phyloP scores from a whole-genome alignment of 129 eudicot genomes.

The Scalesia atractyloides region DNA sequence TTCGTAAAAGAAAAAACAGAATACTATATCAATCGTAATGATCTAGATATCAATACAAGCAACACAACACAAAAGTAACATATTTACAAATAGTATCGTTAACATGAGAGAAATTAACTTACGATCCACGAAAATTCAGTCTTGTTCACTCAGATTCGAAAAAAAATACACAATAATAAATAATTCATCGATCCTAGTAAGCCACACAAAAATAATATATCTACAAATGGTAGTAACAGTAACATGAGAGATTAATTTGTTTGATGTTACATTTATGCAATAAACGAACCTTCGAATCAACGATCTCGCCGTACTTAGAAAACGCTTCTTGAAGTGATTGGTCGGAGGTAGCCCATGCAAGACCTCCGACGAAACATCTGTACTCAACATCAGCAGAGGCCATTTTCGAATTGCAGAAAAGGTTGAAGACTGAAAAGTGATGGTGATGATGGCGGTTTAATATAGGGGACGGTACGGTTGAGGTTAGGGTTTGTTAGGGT shows the following conservation, averaged over 20 bases:
- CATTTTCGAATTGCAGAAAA: conserved; percentile 30
- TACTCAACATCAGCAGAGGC: conserved; percentile 77
- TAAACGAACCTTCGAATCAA: conserved; percentile 92
- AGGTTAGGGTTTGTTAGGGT: conserved; percentile 34
- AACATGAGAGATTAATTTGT: conserved; percentile 39
- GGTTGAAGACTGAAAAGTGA: background rate
- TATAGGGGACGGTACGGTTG: conserved; percentile 32
- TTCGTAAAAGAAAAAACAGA: no score
- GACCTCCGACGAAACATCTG: conserved; percentile 92
- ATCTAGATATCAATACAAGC: no score
- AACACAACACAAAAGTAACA: no score
- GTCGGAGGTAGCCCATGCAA: conserved; percentile 94
- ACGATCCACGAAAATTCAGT: no score
- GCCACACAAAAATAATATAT: conserved; percentile 32
- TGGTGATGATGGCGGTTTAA: background rate
- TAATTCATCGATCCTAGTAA: no score
- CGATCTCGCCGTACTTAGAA: conserved; percentile 71
- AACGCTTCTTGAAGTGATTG: conserved; percentile 61
- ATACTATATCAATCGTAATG: no score
- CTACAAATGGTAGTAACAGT: conserved; percentile 33
- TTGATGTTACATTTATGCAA: conserved; percentile 36
- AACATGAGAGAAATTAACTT: no score
- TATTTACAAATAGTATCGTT: no score
- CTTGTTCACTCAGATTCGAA: no score
- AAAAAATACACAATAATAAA: no score